These are phyloP conservation scores for Solanum chaucha DNA, from an alignment of 257 asterid genomes.

Conservation along the genomic window DNA sequence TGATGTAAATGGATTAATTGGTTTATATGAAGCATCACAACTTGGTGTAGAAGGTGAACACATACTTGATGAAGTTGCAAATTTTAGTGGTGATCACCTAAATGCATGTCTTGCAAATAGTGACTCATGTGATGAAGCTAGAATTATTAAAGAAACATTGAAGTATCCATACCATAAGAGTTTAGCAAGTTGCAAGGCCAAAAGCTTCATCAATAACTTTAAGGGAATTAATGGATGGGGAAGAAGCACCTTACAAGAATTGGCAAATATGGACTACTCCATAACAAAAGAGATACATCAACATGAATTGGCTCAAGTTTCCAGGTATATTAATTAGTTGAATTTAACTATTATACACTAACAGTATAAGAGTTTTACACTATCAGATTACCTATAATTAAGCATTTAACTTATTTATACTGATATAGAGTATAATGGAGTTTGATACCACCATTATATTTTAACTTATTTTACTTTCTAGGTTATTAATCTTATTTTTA, in stretches of 20 bases:
- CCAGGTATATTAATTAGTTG: slow-evolving; percentile 10
- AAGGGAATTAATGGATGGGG: slow-evolving; percentile 13
- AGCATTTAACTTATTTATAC: no score
- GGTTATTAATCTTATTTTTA: background rate
- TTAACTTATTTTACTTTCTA: background rate
- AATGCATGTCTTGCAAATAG: background rate
- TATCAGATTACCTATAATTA: background rate
- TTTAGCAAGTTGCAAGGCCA: slow-evolving; percentile 8
- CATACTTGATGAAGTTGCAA: slow-evolving; percentile 31
- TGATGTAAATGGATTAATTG: slow-evolving; percentile 19
- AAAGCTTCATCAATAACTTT: background rate
- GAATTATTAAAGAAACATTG: slow-evolving; percentile 8
- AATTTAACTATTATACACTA: background rate
- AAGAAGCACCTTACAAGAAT: slow-evolving; percentile 14
- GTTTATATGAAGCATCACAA: slow-evolving; percentile 42
- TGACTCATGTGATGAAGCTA: background rate
- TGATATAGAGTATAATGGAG: no score
- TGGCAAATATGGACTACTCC: slow-evolving; percentile 15
- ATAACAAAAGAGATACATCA: slow-evolving; percentile 10
- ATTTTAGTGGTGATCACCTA: slow-evolving; percentile 13
- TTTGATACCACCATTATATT: background rate
- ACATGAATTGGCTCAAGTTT: slow-evolving; percentile 23
- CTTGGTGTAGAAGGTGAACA: slow-evolving; percentile 33
- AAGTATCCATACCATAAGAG: slow-evolving; percentile 35
- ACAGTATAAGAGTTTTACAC: background rate